A percentile compares a stretch with the other conserved stretches of the same genome.
Evolutionary conservation across 192 early-diverging fungal species (phyloP).

Genomic region (Oehlia diaphana): DNA sequence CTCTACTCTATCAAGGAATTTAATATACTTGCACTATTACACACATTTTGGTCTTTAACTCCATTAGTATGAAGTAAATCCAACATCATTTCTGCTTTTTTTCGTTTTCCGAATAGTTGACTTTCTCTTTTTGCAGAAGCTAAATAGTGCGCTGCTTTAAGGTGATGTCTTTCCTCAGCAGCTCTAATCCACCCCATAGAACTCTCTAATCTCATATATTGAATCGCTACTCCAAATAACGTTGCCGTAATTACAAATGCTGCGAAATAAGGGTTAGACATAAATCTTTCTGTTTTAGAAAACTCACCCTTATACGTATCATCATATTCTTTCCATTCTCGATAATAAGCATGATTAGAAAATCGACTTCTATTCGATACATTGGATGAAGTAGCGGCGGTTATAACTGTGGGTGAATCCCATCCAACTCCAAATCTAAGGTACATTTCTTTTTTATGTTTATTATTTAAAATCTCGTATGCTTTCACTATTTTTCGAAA

Average conservation of each 20-base stretch:
- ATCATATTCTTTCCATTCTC: conserved; percentile 16
- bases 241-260: conserved; percentile 22
- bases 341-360: conserved; percentile 4
- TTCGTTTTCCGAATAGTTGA: background rate
- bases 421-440: conserved; percentile 33
- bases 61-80: background rate
- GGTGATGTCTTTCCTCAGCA: conserved; percentile 35
- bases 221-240: conserved; percentile 19
- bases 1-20: no score
- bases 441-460: conserved; percentile 26
- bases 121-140: conserved; percentile 16
- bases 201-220: conserved; percentile 14
- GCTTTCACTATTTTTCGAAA: conserved; percentile 36
- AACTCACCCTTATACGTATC: conserved; percentile 24
- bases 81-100: conserved; percentile 8
- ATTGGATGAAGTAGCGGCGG: background rate
- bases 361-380: background rate
- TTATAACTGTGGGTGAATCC: conserved; percentile 9
- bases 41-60: conserved; percentile 6
- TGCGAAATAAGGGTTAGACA: conserved; percentile 32
- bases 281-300: conserved; percentile 26
- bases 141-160: conserved; percentile 31
- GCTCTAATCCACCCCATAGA: background rate
- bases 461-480: conserved; percentile 36
- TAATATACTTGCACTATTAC: conserved; percentile 16